These are phyloP conservation scores for Heliosperma pusillum DNA, from an alignment of 148 eudicot species.

Conservation along the genomic window DNA sequence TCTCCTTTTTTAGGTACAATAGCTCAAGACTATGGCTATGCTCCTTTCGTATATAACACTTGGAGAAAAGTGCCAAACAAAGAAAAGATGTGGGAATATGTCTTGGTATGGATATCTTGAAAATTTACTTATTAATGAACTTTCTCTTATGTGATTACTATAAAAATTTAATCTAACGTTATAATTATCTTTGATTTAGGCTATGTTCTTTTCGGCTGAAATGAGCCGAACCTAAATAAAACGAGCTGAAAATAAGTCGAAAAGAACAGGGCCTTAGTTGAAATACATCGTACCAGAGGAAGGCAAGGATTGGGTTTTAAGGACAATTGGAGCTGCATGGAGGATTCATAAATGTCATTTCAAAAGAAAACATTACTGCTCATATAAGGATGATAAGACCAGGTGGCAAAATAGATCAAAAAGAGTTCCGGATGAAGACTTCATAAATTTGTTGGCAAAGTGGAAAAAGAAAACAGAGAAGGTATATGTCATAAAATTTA, in stretches of 20 bases:
- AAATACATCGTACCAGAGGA: background rate
- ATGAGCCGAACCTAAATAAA: no score
- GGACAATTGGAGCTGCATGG: background rate
- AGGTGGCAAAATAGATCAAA: background rate
- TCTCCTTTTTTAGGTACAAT: constrained; percentile 12
- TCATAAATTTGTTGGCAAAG: background rate
- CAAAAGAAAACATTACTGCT: background rate
- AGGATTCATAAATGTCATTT: background rate
- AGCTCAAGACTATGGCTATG: constrained; percentile 13
- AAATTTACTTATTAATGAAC: no score
- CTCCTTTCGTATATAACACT: background rate
- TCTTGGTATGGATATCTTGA: no score
- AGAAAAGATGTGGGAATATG: constrained; percentile 14
- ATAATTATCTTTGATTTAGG: background rate
- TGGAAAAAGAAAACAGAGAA: background rate
- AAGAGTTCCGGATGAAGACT: background rate
- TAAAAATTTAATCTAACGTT: no score
- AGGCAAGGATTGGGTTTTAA: background rate
- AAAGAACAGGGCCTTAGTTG: no score
- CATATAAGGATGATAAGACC: background rate
- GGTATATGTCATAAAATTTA: no score
- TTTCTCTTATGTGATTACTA: no score
- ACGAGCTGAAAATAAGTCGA: no score
- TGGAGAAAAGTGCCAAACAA: constrained; percentile 10
- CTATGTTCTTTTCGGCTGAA: no score